A percentile compares a stretch with the other conserved stretches of the same genome.
Conservation (phyloP, 1,139 yeast species). For the Yamadazyma triangularis region DNA sequence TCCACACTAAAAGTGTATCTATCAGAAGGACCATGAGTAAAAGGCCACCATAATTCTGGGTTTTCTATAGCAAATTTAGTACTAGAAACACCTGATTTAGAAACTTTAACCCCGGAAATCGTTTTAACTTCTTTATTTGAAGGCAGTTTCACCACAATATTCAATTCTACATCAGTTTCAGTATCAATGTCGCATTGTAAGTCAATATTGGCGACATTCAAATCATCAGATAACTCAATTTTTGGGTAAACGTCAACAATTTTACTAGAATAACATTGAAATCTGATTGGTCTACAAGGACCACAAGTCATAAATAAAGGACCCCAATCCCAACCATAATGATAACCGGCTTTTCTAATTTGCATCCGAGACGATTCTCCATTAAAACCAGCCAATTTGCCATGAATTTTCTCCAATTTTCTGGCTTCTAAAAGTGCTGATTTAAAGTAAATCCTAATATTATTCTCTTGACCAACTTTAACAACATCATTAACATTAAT, state of each 20-base stretch:
- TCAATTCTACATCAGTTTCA: slow-evolving; percentile 1
- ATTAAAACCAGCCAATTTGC: slow-evolving; percentile 24
- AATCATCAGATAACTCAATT: slow-evolving; percentile 14
- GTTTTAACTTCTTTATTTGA: slow-evolving; percentile 2
- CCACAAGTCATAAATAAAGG: slow-evolving; percentile 46
- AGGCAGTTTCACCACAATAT: slow-evolving; percentile 4
- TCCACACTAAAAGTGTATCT: slow-evolving; percentile 22
- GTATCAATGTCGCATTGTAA: slow-evolving; percentile 10
- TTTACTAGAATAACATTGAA: slow-evolving; percentile 19
- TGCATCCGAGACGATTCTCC: slow-evolving; percentile 40
- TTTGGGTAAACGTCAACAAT: slow-evolving; percentile 19
- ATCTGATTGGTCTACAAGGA: slow-evolving; percentile 36
- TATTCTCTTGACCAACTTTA: slow-evolving; percentile 11
- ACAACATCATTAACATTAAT: slow-evolving; percentile 10
- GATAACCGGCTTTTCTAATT: slow-evolving; percentile 50
- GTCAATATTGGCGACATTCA: slow-evolving; percentile 9
- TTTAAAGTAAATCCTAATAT: slow-evolving; percentile 17
- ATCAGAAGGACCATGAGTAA: slow-evolving; percentile 31
- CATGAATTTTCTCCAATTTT: slow-evolving; percentile 17
- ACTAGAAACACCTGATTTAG: background rate
- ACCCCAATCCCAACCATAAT: slow-evolving; percentile 62
- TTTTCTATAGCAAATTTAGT: slow-evolving; percentile 9
- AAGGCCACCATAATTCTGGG: slow-evolving; percentile 41
- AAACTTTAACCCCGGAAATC: slow-evolving; percentile 3
- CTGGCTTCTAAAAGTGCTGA: slow-evolving; percentile 19